These are phyloP conservation scores for Eucalyptus regnans DNA, from an alignment of 345 rosid species.

Conservation along the genomic window DNA sequence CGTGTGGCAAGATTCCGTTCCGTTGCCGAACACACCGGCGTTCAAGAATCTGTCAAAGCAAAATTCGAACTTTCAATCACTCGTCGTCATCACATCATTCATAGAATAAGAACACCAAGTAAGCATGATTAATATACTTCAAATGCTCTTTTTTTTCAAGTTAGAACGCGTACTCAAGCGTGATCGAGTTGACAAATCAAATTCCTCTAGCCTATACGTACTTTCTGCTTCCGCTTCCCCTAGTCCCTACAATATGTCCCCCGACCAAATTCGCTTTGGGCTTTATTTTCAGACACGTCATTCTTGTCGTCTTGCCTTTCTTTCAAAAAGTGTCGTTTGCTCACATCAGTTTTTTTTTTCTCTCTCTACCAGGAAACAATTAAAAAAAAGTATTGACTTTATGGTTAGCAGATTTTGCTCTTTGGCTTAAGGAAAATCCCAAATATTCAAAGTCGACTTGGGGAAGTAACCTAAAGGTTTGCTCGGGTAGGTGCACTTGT, in stretches of 20 bases:
- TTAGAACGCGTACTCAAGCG: not conserved
- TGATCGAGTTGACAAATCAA: not conserved
- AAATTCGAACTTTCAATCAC: not conserved
- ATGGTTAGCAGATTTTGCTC: not conserved
- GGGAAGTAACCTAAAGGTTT: not conserved
- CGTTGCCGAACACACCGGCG: constrained; percentile 61
- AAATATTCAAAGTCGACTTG: not conserved
- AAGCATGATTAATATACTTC: not conserved
- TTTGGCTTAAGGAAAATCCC: not conserved
- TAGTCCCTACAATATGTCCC: not conserved
- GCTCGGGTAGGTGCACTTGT: not conserved
- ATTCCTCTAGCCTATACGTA: not conserved
- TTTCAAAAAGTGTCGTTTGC: not conserved
- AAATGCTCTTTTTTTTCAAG: not conserved
- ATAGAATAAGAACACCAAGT: not conserved
- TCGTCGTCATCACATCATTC: not conserved
- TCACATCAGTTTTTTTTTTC: not conserved
- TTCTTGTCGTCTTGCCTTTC: not conserved
- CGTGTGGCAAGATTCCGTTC: constrained; percentile 51
- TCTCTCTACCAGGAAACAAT: not conserved
- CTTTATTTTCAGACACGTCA: not conserved
- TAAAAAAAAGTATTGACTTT: not conserved
- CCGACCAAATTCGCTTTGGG: not conserved
- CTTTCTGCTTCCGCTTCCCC: not conserved
- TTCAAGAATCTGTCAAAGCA: constrained; percentile 33